Conservation (phyloP, 2,329 filamentous ascomycete genomes). For the Ceratocystis lukuohia region DNA sequence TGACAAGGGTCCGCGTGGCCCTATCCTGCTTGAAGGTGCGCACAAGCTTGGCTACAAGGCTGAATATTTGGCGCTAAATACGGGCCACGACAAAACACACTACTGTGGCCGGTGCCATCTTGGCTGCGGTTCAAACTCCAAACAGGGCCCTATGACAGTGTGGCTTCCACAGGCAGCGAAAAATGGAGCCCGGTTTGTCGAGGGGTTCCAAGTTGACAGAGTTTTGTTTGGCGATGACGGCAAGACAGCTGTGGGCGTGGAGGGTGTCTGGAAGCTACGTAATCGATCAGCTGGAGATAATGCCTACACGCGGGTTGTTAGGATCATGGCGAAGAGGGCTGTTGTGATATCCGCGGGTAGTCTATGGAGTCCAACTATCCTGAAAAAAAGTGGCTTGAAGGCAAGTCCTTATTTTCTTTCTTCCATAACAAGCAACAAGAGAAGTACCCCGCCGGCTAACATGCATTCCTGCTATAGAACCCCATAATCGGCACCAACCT, state of each 20-base stretch:
- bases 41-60: conserved; percentile 59
- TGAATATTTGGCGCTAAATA: conserved; percentile 64
- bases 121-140: conserved; percentile 53
- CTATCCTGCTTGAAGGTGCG: conserved; percentile 59
- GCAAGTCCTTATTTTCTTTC: conserved; percentile 29
- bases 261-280: conserved; percentile 36
- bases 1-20: conserved; percentile 62
- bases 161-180: conserved; percentile 69
- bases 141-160: conserved; percentile 63
- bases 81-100: conserved; percentile 52
- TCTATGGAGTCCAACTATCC: conserved; percentile 61
- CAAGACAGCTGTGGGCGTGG: conserved; percentile 49
- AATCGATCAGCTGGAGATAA: neutral
- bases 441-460: conserved; percentile 10
- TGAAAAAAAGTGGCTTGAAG: conserved; percentile 64
- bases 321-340: conserved; percentile 66
- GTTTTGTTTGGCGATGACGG: conserved; percentile 51
- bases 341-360: conserved; percentile 59
- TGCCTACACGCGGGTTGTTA: conserved; percentile 40
- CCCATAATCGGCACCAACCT: conserved; percentile 70
- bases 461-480: conserved; percentile 38
- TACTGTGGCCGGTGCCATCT: conserved; percentile 54
- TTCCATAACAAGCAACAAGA: neutral
- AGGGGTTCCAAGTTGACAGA: conserved; percentile 61
- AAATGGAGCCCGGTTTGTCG: conserved; percentile 67